Evolutionary conservation across 2,329 filamentous ascomycete genomes (phyloP).

Genomic region (Talaromyces islandicus): DNA sequence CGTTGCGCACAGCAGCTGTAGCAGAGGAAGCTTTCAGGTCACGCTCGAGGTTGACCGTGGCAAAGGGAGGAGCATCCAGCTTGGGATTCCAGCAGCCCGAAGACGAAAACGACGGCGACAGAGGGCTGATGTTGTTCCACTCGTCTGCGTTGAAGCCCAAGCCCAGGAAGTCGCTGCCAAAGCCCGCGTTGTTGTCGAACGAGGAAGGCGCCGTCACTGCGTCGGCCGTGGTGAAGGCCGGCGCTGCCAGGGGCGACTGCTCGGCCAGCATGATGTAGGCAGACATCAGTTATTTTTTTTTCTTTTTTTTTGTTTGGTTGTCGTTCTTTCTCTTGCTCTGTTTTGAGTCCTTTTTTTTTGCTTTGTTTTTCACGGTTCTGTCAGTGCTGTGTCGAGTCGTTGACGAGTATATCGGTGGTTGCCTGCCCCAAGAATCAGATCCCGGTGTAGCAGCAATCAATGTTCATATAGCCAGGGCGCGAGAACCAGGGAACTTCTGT

Average conservation of each 20-base stretch:
- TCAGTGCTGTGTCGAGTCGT: background rate
- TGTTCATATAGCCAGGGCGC: background rate
- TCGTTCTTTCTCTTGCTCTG: background rate
- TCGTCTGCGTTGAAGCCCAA: conserved; percentile 23
- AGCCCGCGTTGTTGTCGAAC: conserved; percentile 8
- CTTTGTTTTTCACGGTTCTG: background rate
- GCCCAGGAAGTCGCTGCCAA: conserved; percentile 19
- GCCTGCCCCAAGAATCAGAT: background rate
- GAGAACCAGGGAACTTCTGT: background rate
- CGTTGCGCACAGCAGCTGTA: conserved; percentile 29
- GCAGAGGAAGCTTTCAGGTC: conserved; percentile 21
- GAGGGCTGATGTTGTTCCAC: conserved; percentile 24
- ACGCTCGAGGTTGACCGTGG: conserved; percentile 21
- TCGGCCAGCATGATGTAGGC: conserved; percentile 18
- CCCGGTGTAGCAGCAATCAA: background rate
- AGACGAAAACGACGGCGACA: conserved; percentile 19
- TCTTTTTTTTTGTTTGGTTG: background rate
- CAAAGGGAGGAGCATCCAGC: conserved; percentile 18
- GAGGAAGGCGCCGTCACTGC: conserved; percentile 12
- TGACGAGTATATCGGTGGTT: background rate
- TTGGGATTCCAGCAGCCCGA: conserved; percentile 19
- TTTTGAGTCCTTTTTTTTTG: background rate
- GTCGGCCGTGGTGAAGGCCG: conserved; percentile 13
- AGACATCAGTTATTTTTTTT: conserved; percentile 12
- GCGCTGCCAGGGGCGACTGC: conserved; percentile 13